Evolutionary conservation across 1,284 basidiomycete genomes (phyloP).

Genomic region (Cryptococcus depauperatus): DNA sequence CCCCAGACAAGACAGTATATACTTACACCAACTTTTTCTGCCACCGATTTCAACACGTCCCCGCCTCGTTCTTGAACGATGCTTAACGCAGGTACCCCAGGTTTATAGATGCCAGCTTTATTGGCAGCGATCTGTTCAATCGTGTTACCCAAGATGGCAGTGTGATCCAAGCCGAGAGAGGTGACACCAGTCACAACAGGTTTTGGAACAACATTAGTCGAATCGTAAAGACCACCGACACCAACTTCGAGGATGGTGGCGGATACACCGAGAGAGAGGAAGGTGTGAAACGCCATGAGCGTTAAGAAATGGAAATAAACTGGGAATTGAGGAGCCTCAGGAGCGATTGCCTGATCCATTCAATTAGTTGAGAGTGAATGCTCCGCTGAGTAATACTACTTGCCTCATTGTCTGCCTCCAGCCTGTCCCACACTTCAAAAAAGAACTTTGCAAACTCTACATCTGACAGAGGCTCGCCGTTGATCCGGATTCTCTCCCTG

Average conservation of each 20-base stretch:
- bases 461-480: conserved; percentile 82
- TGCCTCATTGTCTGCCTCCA: conserved; percentile 63
- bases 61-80: conserved; percentile 66
- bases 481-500: conserved; percentile 88
- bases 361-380: background rate
- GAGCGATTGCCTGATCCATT: conserved; percentile 40
- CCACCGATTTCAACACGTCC: conserved; percentile 58
- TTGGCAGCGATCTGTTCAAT: conserved; percentile 86
- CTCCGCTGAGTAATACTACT: conserved; percentile 11
- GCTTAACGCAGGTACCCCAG: conserved; percentile 74
- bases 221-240: conserved; percentile 89
- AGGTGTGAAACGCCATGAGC: conserved; percentile 83
- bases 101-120: conserved; percentile 95
- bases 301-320: conserved; percentile 94
- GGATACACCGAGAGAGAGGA: conserved; percentile 62
- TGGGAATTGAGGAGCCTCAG: conserved; percentile 57
- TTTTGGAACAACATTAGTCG: conserved; percentile 88
- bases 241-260: conserved; percentile 95
- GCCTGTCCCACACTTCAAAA: conserved; percentile 90
- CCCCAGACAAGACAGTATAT: too few relatives aligned
- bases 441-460: conserved; percentile 83
- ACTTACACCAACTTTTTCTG: conserved; percentile 55
- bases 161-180: conserved; percentile 87
- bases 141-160: conserved; percentile 82
- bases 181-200: conserved; percentile 86